A percentile compares a stretch with the other conserved stretches of the same genome.
These are phyloP conservation scores for Periconia sp. DNA, from an alignment of 2,329 filamentous ascomycete genomes.

Conservation along the genomic window DNA sequence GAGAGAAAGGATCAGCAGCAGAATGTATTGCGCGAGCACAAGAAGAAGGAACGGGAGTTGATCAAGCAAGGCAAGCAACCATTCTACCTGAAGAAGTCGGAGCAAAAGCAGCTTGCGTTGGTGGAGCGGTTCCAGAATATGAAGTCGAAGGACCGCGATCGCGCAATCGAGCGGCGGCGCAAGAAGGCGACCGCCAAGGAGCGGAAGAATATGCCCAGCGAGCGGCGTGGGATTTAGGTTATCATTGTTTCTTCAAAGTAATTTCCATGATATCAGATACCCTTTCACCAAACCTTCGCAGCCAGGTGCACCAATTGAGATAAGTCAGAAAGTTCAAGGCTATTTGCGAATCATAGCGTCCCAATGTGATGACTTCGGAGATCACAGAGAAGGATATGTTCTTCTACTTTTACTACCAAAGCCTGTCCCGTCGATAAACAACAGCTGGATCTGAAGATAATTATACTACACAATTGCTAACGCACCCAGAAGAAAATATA, in stretches of 20 bases:
- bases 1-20: constrained; percentile 69
- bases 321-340: neutral
- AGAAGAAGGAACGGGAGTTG: constrained; percentile 78
- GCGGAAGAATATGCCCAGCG: constrained; percentile 62
- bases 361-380: neutral
- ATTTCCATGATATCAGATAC: constrained; percentile 5
- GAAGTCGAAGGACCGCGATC: constrained; percentile 82
- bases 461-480: too few species aligned
- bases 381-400: too few species aligned
- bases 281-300: neutral
- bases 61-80: constrained; percentile 88
- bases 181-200: constrained; percentile 90
- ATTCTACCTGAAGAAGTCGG: constrained; percentile 88
- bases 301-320: neutral
- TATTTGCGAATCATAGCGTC: neutral
- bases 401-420: too few species aligned
- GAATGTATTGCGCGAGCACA: constrained; percentile 72
- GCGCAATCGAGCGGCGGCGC: constrained; percentile 79
- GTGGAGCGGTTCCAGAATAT: constrained; percentile 78
- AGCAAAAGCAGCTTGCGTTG: constrained; percentile 84
- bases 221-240: constrained; percentile 32
- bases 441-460: too few species aligned
- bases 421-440: too few species aligned
- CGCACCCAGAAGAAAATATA: too few species aligned
- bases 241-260: neutral